Evolutionary conservation across 2,329 filamentous ascomycete genomes (phyloP), one percentile per base, ranked within the genome.

Genomic region (Colletotrichum graminicola): DNA sequence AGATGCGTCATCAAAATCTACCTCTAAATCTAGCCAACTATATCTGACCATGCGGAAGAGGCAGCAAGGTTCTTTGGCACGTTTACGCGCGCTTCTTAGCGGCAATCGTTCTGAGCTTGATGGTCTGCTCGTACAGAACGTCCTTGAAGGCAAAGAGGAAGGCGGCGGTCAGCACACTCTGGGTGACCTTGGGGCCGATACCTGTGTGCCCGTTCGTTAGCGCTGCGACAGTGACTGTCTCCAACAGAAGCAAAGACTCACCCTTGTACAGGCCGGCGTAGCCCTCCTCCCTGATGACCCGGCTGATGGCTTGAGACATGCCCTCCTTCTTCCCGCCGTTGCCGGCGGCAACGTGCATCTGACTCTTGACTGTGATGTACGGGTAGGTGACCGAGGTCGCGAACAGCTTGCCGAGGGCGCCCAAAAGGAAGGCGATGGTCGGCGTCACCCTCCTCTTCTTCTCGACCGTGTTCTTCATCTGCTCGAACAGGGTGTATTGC

Each of bases 81-180:
- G 16, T 47, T 70, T 73, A 73, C 32, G 67, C 60, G 32, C 78
- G 77, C 78, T 82, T 86, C 77, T 81, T 83, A 63, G 81, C 79
- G 54, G 83, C 78, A 29, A 78, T 76, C 67, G 82, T 80, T 64
- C 93, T 87, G 41, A 94, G 88, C 76, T 86, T 89, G 62, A 95
- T 84, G 0, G 91, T 95, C 82, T 92, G 90, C 77, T 94, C 93
- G 80, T 98, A 99, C 7, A 99, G 88, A 8, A 94, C 93, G 80
- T 99, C 96, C 87, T 99, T 99, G 86, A 99, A 98, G 2, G 95
- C 96, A 80, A 99, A 99, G 70, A 99, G 85, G 83, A 98, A 94
- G 3, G 96, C 96, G 7, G 96, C 96, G 5, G 96, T 99, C 73
- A 99, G 88, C 56, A 98, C 96, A 79, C 95, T 98, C 84, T 99